Evolutionary conservation across 108 stramenopile genomes (phyloP), one percentile per base, ranked within the genome.

Genomic region (Schizochytrium sp.): DNA sequence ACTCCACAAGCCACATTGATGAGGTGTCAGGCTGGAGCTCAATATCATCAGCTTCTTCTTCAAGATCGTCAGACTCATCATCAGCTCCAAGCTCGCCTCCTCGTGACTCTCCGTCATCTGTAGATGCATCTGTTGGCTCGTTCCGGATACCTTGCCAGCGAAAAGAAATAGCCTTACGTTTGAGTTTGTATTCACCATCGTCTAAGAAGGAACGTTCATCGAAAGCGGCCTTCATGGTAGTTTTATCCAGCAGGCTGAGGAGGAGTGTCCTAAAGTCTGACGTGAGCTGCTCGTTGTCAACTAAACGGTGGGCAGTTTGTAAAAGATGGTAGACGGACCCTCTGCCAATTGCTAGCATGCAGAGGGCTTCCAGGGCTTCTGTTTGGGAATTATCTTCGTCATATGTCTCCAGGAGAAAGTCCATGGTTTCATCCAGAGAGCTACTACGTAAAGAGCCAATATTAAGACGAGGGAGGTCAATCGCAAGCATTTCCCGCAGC

Each of bases 341-440:
- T 53, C 76, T 83, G 10, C 76, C 76, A 5, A 83, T 38, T 8
- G 50, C 76, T 47, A 83, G 76, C 38, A 55, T 55, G 53, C 76
- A 83, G 45, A 83, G 76, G 15, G 76, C 76, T 53, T 83, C 76
- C 28, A 83, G 76, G 15, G 76, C 76, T 28, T 83, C 76, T 0
- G 76, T 83, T 10, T 83, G 47, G 28, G 50, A 13, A 0, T 55
- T 17, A 53, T 83, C 76, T 15, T 69, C 64, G 28, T 83, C 76
- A 42, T 55, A 83, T 47, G 17, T 55, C 76, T 55, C 53, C 10
- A 83, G 76, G 17, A 83, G 3, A 2, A 83, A 83, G 47, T 83
- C 76, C 76, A 83, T 83, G 0, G 76, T 83, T 10, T 83, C 76
- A 42, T 83, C 76, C 7, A 83, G 53, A 2, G 50, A 55, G 50